Evolutionary conservation across 176 grass and related monocot species (phyloP), one percentile per base, ranked within the genome.

Genomic region (Rhynchospora pubera): DNA sequence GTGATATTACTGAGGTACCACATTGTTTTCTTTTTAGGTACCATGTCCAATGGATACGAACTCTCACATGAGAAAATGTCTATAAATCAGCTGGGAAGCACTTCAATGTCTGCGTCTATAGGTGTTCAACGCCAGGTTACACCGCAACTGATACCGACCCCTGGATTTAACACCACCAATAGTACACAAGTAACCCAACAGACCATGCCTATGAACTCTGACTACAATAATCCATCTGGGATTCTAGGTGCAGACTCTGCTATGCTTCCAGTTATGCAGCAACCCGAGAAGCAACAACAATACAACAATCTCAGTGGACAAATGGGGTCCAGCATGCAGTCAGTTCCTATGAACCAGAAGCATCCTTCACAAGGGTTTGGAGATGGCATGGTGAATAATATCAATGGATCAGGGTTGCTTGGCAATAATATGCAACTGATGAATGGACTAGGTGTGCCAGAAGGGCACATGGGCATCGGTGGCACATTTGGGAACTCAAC

Each of bases 91-190:
- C 67, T 79, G 64, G 82, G 86, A 89, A 93, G 78, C 86, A 89
- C 86, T 80, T 88, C 92, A 32, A 84, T 74, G 28, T 65, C 93
- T 82, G 84, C 91, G 67, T 86, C 89, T 78, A 81, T 88, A 80
- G 87, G 87, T 77, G 71, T 91, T 53, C 87, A 87, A 59, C 88
- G 84, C 22, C 94, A 94, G 84, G 84, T 90, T 46, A 89, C 84
- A 0, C 61, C 79, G 76, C 94, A 97, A 84, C 93, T 96, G 90
- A 96, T 99, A 47, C 97, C 89, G 57, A 99, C 97, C 60, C 89
- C 97, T 50, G 97, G 97, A 83, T 96, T 96, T 78, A 91, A 84
- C 85, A 87, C 79, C 22, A 50, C 79, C 19, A 67, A 62, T 18
- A 63, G 32, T 45, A 67, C 79, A 43, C 53, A 61, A 62, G 24